phyloP scores from a whole-genome alignment of 2,329 filamentous ascomycete genomes.

The Trichophyton schoenleinii region DNA sequence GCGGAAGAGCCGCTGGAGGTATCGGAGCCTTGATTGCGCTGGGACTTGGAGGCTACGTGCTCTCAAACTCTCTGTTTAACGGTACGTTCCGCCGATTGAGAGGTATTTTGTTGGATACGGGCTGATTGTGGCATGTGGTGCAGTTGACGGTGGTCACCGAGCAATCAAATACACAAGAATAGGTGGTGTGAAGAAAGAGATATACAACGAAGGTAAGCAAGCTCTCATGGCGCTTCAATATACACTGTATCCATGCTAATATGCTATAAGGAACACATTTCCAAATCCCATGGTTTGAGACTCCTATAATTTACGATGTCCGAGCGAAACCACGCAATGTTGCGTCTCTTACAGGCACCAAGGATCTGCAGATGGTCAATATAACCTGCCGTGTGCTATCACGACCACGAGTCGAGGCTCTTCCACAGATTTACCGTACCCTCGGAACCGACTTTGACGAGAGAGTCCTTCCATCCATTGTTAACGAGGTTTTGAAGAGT shows the following conservation, averaged over 20 bases:
- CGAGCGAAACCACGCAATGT: conserved; percentile 95
- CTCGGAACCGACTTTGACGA: conserved; percentile 94
- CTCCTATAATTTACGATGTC: conserved; percentile 91
- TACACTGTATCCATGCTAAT: neutral
- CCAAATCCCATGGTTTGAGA: conserved; percentile 93
- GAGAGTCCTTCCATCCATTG: conserved; percentile 88
- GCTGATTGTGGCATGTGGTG: conserved; percentile 11
- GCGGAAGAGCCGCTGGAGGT: conserved; percentile 42
- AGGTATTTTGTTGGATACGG: neutral
- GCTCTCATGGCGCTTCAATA: neutral
- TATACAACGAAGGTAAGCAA: conserved; percentile 72
- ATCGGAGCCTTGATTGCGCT: conserved; percentile 45
- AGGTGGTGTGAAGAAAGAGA: conserved; percentile 88
- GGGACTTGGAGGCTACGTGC: conserved; percentile 28
- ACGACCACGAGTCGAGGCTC: conserved; percentile 69
- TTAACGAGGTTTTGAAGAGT: conserved; percentile 97
- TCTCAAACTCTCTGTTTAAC: conserved; percentile 54
- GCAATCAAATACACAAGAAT: conserved; percentile 96
- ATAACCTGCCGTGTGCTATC: conserved; percentile 99
- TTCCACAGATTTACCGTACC: conserved; percentile 95
- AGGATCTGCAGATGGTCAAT: conserved; percentile 99
- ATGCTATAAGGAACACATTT: conserved; percentile 65
- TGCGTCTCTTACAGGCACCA: conserved; percentile 91
- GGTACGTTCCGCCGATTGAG: conserved; percentile 32
- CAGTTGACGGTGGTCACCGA: conserved; percentile 93